Evolutionary conservation across 306 rosid genomes (phyloP).

Genomic region (Fragaria vesca): DNA sequence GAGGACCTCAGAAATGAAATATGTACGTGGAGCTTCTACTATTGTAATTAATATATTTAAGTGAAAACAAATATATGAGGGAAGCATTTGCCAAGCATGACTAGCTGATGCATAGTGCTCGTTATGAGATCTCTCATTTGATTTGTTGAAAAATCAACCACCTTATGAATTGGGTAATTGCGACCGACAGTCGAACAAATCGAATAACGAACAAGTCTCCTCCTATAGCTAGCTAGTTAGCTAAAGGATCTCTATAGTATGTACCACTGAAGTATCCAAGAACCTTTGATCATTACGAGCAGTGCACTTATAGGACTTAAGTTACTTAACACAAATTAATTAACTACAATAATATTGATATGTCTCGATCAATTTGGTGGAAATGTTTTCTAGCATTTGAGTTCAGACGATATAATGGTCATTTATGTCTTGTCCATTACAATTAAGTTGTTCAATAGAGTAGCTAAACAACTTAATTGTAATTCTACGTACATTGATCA

Average conservation of each 20-base stretch:
- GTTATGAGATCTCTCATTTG: too few species aligned
- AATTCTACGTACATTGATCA: too few species aligned
- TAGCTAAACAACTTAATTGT: background rate
- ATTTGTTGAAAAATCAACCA: background rate
- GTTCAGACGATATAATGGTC: too few species aligned
- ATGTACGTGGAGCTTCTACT: too few species aligned
- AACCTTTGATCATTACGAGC: background rate
- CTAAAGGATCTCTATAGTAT: too few species aligned
- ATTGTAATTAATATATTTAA: too few species aligned
- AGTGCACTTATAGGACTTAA: background rate
- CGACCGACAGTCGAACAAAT: background rate
- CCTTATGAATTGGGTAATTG: background rate
- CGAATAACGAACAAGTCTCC: background rate
- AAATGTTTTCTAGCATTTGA: too few species aligned
- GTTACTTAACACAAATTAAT: too few species aligned
- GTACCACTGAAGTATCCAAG: background rate
- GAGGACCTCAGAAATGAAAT: background rate
- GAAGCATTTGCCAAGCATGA: too few species aligned
- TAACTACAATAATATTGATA: background rate
- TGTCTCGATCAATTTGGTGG: background rate
- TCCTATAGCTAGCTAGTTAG: background rate
- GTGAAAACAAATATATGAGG: too few species aligned
- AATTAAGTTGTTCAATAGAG: background rate
- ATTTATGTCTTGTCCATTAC: too few species aligned
- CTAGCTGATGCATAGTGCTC: too few species aligned